A percentile compares a stretch with the other conserved stretches of the same genome.
Conservation (phyloP, 257 asterid species). For the Fraxinus cuspidata region DNA sequence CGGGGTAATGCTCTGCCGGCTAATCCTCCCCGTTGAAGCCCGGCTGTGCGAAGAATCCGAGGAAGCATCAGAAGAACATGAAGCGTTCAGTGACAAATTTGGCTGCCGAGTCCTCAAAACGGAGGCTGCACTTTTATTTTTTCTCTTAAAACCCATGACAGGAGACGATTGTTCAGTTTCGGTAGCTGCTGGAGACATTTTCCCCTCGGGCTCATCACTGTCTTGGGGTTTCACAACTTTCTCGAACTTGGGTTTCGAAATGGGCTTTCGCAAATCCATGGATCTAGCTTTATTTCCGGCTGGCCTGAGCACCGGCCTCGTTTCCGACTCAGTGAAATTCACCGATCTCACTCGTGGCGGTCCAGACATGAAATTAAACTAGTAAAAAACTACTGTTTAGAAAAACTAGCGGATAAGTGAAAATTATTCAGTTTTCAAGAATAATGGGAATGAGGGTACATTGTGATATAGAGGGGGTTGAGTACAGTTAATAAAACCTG, state of each 20-base stretch:
- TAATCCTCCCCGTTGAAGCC: constrained; percentile 77
- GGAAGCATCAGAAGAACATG: constrained; percentile 96
- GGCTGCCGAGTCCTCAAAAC: constrained; percentile 54
- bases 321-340: constrained; percentile 57
- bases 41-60: constrained; percentile 83
- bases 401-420: background rate
- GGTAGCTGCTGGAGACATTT: constrained; percentile 43
- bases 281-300: constrained; percentile 79
- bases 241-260: constrained; percentile 40
- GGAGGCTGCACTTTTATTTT: constrained; percentile 42
- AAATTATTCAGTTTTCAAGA: background rate
- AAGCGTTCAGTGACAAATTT: constrained; percentile 69
- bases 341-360: constrained; percentile 65
- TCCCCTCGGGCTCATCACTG: constrained; percentile 44
- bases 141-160: constrained; percentile 48
- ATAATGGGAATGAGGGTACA: background rate
- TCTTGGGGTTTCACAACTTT: constrained; percentile 38
- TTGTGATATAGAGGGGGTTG: background rate
- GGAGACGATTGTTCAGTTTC: constrained; percentile 43
- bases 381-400: background rate
- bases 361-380: constrained; percentile 58
- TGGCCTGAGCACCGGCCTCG: constrained; percentile 75
- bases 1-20: constrained; percentile 43
- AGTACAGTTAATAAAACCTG: background rate
- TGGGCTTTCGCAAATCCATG: constrained; percentile 58